A percentile compares a stretch with the other conserved stretches of the same genome.
Evolutionary conservation across 2,329 filamentous ascomycete genomes (phyloP).

Genomic region (Tolypocladium tropicale): DNA sequence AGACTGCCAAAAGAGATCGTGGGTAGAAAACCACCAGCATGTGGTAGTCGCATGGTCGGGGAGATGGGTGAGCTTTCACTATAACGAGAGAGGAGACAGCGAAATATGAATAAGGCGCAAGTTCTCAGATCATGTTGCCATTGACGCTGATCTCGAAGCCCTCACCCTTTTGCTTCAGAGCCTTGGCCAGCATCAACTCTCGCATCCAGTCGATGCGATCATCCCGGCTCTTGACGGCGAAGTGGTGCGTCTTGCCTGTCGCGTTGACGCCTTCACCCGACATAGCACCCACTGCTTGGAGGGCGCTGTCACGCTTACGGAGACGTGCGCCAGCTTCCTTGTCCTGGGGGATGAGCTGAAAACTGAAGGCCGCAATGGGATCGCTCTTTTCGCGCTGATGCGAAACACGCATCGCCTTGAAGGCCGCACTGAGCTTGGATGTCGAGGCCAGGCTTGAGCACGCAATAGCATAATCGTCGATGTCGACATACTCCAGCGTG

Average conservation of each 20-base stretch:
- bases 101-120: constrained; percentile 3
- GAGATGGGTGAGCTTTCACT: neutral
- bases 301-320: constrained; percentile 41
- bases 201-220: constrained; percentile 97
- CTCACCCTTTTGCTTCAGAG: constrained; percentile 71
- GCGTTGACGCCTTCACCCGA: constrained; percentile 42
- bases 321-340: constrained; percentile 39
- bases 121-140: constrained; percentile 59
- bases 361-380: constrained; percentile 62
- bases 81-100: neutral
- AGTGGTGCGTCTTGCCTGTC: constrained; percentile 81
- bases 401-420: constrained; percentile 66
- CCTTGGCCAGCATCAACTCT: constrained; percentile 85
- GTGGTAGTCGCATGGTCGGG: neutral
- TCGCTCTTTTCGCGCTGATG: constrained; percentile 42
- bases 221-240: constrained; percentile 77
- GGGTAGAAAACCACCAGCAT: neutral
- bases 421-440: constrained; percentile 76
- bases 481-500: constrained; percentile 70
- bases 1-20: neutral
- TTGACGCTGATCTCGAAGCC: constrained; percentile 78
- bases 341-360: constrained; percentile 72
- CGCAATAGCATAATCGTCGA: constrained; percentile 80
- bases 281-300: constrained; percentile 21
- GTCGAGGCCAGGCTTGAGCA: constrained; percentile 67